Evolutionary conservation across 495 filamentous ascomycete genomes (phyloP), one percentile per base, ranked within the genome.

Genomic region (Aspergillus indologenus): DNA sequence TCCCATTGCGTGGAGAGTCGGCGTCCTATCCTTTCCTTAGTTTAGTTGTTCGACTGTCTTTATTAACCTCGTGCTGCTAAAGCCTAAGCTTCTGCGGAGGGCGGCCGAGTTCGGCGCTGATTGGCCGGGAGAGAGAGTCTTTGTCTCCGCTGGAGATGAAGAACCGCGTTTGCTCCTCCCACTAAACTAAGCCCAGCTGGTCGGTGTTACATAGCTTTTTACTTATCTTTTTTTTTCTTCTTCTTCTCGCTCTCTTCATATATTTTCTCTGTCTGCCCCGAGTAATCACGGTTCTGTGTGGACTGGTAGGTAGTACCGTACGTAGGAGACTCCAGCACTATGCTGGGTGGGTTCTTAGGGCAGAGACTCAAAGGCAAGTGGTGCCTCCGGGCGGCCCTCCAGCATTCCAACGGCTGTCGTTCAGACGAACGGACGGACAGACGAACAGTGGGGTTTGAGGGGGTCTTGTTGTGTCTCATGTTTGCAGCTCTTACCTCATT

Each of bases 31-130:
- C 22, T 15, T 18, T 18, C 23, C 23, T 26, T 51, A 4, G 11
- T 3, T 15, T 11, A 51, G 8, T 51, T 18, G 9, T 31, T 51
- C 23, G 11, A 24, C 5, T 29, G 29, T 29, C 48, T 31, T 51
- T 29, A 51, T 51, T 31, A 51, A 24, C 17, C 48, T 51, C 48
- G 29, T 26, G 48, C 21, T 51, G 48, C 48, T 51, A 51, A 29
- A 7, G 23, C 48, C 45, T 31, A 51, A 51, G 48, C 48, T 51
- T 51, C 48, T 31, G 48, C 48, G 48, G 48, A 51, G 48, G 12
- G 48, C 29, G 12, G 48, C 48, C 24, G 23, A n/a, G 23, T 18
- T 18, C 2, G 23, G 17, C 15, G 19, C 29, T 51, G 48, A 51
- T 51, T 51, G 48, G 48, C n/a, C 15, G 48, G 18, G 1, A 11